Evolutionary conservation across 108 stramenopile genomes (phyloP).

Genomic region (Cyclotella distinguenda): DNA sequence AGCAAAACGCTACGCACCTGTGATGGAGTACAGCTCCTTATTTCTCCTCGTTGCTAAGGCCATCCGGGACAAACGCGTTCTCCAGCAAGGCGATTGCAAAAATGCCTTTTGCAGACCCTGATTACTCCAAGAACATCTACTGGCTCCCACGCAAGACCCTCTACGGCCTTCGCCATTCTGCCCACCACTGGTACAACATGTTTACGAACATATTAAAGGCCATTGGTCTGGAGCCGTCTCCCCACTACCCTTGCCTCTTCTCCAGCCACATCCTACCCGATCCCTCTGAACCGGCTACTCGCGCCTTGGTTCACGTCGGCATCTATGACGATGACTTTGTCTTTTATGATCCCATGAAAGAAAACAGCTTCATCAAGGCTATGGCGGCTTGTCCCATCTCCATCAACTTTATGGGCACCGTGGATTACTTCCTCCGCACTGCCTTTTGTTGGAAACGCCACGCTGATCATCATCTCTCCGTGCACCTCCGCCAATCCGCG

Average conservation of each 20-base stretch:
- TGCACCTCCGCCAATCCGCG: constrained; percentile 21
- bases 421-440: constrained; percentile 12
- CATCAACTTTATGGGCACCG: background rate
- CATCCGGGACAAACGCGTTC: background rate
- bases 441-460: constrained; percentile 3
- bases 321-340: too few species aligned
- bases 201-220: too few species aligned
- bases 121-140: background rate
- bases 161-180: too few species aligned
- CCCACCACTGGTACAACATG: too few species aligned
- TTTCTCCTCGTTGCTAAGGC: constrained; percentile 3
- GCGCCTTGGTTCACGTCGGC: too few species aligned
- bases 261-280: too few species aligned
- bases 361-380: too few species aligned
- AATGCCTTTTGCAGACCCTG: constrained; percentile 24
- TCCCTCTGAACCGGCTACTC: too few species aligned
- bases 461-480: background rate
- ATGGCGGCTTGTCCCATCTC: too few species aligned
- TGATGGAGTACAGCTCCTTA: constrained; percentile 14
- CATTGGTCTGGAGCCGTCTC: too few species aligned
- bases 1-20: constrained; percentile 4
- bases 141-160: constrained; percentile 20
- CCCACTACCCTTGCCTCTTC: too few species aligned
- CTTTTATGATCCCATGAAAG: too few species aligned
- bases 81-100: constrained; percentile 29